Conservation (phyloP, 1,284 basidiomycete species). For the Filobasidium uniguttulatum region DNA sequence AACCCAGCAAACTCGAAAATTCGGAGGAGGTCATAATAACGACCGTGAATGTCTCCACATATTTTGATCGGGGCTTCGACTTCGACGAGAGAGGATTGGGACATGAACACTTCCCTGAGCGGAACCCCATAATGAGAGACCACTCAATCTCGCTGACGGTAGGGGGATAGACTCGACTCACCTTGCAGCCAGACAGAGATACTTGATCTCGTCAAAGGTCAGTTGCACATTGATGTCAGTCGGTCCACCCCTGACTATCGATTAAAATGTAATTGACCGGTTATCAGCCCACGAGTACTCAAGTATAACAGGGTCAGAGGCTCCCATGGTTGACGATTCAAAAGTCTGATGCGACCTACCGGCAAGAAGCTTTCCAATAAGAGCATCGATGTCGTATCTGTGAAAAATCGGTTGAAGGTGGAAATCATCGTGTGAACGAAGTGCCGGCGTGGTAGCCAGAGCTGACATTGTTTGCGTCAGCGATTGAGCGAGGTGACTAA, state of each 20-base stretch:
- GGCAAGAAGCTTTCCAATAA: constrained; percentile 2
- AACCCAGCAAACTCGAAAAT: constrained; percentile 83
- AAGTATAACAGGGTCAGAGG: too few relatives aligned
- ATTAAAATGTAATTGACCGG: too few relatives aligned
- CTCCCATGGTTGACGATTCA: background rate
- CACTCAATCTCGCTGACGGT: too few relatives aligned
- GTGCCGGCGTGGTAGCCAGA: background rate
- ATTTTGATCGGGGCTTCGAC: constrained; percentile 98
- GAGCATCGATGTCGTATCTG: constrained; percentile 4
- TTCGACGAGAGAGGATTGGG: constrained; percentile 93
- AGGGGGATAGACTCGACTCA: background rate
- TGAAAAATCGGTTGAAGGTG: constrained; percentile 3
- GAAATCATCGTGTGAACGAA: background rate
- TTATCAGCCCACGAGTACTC: too few relatives aligned
- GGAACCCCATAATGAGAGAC: too few relatives aligned
- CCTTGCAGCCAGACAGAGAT: constrained; percentile 85
- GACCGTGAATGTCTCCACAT: constrained; percentile 95
- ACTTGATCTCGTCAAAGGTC: constrained; percentile 92
- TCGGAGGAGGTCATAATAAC: constrained; percentile 94
- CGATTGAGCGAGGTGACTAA: too few relatives aligned
- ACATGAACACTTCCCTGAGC: constrained; percentile 78
- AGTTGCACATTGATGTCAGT: constrained; percentile 94
- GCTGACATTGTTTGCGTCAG: too few relatives aligned
- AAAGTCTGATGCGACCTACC: background rate
- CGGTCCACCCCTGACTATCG: constrained; percentile 74